Evolutionary conservation across 1,139 yeast genomes (phyloP).

Genomic region (Blastobotrys malaysiensis): DNA sequence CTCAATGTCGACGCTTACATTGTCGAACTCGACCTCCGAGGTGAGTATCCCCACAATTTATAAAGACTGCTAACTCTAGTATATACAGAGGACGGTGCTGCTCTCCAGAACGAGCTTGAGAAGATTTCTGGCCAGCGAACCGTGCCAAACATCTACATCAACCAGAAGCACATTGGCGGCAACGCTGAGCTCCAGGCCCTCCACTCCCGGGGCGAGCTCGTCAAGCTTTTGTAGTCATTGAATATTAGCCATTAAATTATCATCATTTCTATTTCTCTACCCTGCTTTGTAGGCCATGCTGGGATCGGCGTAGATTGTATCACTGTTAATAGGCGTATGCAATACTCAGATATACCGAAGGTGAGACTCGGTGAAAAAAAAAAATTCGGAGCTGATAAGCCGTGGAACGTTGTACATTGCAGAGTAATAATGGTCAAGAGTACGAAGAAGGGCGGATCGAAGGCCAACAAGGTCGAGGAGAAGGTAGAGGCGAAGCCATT

Average conservation of each 20-base stretch:
- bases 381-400: conserved; percentile 1
- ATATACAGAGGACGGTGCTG: conserved; percentile 45
- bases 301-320: neutral
- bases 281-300: neutral
- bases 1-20: conserved; percentile 20
- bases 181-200: conserved; percentile 69
- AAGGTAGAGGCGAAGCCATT: conserved; percentile 22
- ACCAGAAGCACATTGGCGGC: conserved; percentile 92
- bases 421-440: conserved; percentile 6
- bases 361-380: neutral
- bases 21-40: conserved; percentile 24
- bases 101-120: conserved; percentile 69
- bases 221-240: conserved; percentile 4
- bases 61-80: neutral
- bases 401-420: neutral
- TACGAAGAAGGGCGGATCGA: conserved; percentile 14
- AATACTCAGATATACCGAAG: neutral
- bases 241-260: neutral
- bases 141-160: conserved; percentile 88
- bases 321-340: neutral
- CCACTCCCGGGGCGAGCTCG: conserved; percentile 11
- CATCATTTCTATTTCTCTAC: neutral
- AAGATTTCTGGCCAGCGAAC: conserved; percentile 86
- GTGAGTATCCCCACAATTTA: conserved; percentile 1
- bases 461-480: conserved; percentile 10